Base-by-base conservation (phyloP, 1,284 basidiomycete species). In the Earliella scabrosa region DNA sequence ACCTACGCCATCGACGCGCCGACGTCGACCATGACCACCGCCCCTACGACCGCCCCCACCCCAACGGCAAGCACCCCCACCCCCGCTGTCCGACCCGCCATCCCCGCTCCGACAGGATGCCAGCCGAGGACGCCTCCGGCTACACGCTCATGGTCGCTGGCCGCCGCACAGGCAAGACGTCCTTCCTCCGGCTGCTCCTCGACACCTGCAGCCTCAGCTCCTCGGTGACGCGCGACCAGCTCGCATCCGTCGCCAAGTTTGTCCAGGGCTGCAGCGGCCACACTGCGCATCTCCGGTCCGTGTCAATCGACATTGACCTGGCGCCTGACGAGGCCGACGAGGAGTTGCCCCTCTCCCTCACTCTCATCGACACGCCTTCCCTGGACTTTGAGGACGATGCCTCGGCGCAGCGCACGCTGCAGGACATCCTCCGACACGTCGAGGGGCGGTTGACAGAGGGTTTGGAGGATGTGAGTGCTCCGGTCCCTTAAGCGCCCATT, bases 91-190 rank as follows among this genome's bases (percentile, higher is more conserved):
- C 50, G 8, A 54, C 49, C 60, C 68, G 55, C 49, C 47, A 57
- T 44, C 60, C 49, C 58, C 59, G 57, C 53, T 45, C 65, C 58
- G 66, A 63, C 59, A 61, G 56, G 35, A 58, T 58, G 59, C 53
- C 56, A 50, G 60, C 66, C 63, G 53, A 50, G 48, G 59, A 63
- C 49, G 44, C 55, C 60, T 64, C 69, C 63, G 76, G 73, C 40
- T 87, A 89, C 75, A 85, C 85, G 62, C 76, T 90, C 70, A 86
- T 92, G 74, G 90, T 90, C 63, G 90, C 90, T 54, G 89, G 88
- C 50, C 75, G 77, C 70, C 79, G 81, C 72, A 83, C 86, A 75
- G 90, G 89, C 72, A 93, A 93, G 80, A 89, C 90, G 29, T 86
- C 88, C 57, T 88, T 92, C 66, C 83, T 92, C 66, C 83, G 86